Percentiles rank a stretch among this genome's conserved stretches.
These are phyloP conservation scores for Colletotrichum tanaceti DNA, from an alignment of 2,329 filamentous ascomycete genomes.

Conservation along the genomic window DNA sequence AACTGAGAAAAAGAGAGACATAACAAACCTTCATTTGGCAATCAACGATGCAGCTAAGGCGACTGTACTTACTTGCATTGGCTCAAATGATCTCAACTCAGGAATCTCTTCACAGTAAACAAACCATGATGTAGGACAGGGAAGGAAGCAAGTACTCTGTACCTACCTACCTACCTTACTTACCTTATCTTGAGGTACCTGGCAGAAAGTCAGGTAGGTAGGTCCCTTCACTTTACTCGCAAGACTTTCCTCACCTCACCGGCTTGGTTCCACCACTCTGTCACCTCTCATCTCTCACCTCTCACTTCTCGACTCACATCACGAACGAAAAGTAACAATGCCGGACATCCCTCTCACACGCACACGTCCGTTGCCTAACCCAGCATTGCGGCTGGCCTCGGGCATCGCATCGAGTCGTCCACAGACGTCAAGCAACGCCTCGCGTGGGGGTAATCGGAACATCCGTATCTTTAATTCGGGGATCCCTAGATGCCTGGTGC, in stretches of 20 bases:
- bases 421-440: not conserved
- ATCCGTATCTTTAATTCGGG: not conserved
- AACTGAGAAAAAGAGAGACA: not conserved
- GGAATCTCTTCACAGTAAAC: not conserved
- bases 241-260: not conserved
- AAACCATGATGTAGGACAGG: too few species aligned
- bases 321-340: conserved; percentile 9
- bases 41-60: not conserved
- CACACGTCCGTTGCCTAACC: conserved; percentile 22
- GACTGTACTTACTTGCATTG: not conserved
- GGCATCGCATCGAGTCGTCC: conserved; percentile 25
- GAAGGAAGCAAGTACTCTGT: too few species aligned
- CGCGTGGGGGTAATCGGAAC: conserved; percentile 1
- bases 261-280: not conserved
- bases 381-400: conserved; percentile 31
- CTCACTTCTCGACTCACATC: conserved; percentile 25
- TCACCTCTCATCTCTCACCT: conserved; percentile 30
- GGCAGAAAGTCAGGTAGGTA: not conserved
- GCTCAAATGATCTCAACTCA: not conserved
- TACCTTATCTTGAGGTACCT: too few species aligned
- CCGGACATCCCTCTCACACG: conserved; percentile 5
- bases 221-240: not conserved
- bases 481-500: not conserved
- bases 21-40: not conserved
- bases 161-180: not conserved